Conservation (phyloP, 2,329 filamentous ascomycete species). For the Fusarium coffeatum region DNA sequence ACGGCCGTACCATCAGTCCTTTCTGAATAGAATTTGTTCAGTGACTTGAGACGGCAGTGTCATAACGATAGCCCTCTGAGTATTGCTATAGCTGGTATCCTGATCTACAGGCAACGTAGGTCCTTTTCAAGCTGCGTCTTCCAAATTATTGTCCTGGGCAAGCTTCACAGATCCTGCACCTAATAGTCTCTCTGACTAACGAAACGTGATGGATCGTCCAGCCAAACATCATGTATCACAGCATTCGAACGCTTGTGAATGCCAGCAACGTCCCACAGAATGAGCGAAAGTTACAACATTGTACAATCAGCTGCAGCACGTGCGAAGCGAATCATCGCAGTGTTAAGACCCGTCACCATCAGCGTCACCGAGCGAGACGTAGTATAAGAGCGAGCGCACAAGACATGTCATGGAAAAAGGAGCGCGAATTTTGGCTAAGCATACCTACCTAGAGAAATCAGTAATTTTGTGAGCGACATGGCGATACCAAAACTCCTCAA, state of each 20-base stretch:
- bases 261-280: constrained; percentile 32
- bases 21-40: not conserved
- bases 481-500: not conserved
- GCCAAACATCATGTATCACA: constrained; percentile 35
- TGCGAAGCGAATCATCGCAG: constrained; percentile 35
- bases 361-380: constrained; percentile 7
- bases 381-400: constrained; percentile 37
- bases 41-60: not conserved
- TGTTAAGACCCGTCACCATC: constrained; percentile 2
- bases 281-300: constrained; percentile 25
- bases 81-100: not conserved
- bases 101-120: not conserved
- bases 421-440: constrained; percentile 12
- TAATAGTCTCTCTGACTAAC: not conserved
- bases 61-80: not conserved
- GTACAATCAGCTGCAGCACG: constrained; percentile 29
- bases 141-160: not conserved
- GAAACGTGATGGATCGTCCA: not conserved
- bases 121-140: not conserved
- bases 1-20: constrained; percentile 11
- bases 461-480: constrained; percentile 3
- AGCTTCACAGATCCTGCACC: constrained; percentile 7
- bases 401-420: constrained; percentile 4
- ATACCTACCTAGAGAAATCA: constrained; percentile 11
- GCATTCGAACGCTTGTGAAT: constrained; percentile 20